A percentile compares a stretch with the other conserved stretches of the same genome.
phyloP scores from a whole-genome alignment of 23 red algal species.

The Cyanidiococcus yangmingshanensis region DNA sequence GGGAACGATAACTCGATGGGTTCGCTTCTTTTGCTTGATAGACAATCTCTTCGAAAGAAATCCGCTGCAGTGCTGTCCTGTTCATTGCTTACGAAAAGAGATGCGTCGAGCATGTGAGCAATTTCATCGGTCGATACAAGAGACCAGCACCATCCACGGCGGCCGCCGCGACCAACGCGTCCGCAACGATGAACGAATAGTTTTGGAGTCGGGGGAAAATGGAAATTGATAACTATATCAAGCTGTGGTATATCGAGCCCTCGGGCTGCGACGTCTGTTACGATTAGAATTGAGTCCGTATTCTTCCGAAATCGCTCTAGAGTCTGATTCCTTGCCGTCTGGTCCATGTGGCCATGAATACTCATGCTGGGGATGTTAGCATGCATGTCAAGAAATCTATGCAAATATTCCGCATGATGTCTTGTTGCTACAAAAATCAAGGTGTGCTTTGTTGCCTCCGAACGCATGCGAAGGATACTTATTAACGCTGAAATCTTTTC shows the following conservation, averaged over 20 bases:
- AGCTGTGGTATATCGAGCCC: slow-evolving; percentile 86
- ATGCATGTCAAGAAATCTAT: not conserved
- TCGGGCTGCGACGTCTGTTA: slow-evolving; percentile 93
- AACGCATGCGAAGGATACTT: slow-evolving; percentile 13
- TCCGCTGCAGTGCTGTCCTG: too few species aligned
- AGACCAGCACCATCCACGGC: slow-evolving; percentile 41
- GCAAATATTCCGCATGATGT: slow-evolving; percentile 56
- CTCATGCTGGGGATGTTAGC: not conserved
- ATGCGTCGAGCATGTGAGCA: not conserved
- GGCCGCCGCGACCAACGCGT: slow-evolving; percentile 58
- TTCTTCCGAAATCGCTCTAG: slow-evolving; percentile 50
- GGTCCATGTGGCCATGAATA: slow-evolving; percentile 89
- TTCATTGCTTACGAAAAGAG: not conserved
- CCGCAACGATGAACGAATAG: slow-evolving; percentile 87
- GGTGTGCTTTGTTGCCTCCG: slow-evolving; percentile 12
- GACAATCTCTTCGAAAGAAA: too few species aligned
- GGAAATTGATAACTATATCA: slow-evolving; percentile 80
- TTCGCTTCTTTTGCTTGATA: too few species aligned
- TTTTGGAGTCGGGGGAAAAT: slow-evolving; percentile 77
- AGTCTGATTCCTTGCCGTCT: slow-evolving; percentile 40
- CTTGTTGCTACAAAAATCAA: slow-evolving; percentile 81
- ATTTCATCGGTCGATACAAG: slow-evolving; percentile 58
- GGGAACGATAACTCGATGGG: too few species aligned
- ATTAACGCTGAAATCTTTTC: slow-evolving; percentile 30
- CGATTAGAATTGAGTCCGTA: slow-evolving; percentile 35